Percentiles rank a stretch among this genome's conserved stretches.
Conservation (phyloP, 1,284 basidiomycete species). For the Baeospora myosura region DNA sequence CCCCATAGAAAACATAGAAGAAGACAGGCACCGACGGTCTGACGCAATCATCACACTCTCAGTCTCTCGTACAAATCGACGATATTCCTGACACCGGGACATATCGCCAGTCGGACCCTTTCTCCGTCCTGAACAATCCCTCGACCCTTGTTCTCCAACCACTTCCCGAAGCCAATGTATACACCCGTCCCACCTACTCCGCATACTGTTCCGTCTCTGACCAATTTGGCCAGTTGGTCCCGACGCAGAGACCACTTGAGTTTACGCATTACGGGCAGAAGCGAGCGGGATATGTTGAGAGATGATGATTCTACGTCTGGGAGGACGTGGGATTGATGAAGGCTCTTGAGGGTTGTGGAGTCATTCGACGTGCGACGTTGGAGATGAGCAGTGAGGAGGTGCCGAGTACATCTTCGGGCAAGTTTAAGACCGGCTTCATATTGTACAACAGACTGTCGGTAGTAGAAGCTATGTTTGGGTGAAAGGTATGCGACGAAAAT, state of each 20-base stretch:
- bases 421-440: constrained; percentile 48
- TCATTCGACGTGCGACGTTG: no score
- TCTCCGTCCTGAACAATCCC: constrained; percentile 51
- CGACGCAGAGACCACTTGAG: constrained; percentile 42
- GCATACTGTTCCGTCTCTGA: constrained; percentile 30
- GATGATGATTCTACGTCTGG: constrained; percentile 47
- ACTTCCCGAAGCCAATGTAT: constrained; percentile 33
- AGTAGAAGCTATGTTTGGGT: constrained; percentile 1
- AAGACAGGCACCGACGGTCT: no score
- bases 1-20: no score
- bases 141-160: constrained; percentile 46
- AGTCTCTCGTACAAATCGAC: constrained; percentile 49
- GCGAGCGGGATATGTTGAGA: constrained; percentile 38
- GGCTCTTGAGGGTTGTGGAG: constrained; percentile 25
- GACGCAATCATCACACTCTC: not conserved
- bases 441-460: constrained; percentile 45
- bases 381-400: no score
- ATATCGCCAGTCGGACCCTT: constrained; percentile 57
- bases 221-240: constrained; percentile 43
- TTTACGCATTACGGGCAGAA: constrained; percentile 48
- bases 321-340: constrained; percentile 40
- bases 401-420: constrained; percentile 42
- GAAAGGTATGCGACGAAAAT: constrained; percentile 8
- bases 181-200: constrained; percentile 18
- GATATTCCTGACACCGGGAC: constrained; percentile 52